Conservation (phyloP, 805 yeast genomes). For the Pichia ethanolica region DNA sequence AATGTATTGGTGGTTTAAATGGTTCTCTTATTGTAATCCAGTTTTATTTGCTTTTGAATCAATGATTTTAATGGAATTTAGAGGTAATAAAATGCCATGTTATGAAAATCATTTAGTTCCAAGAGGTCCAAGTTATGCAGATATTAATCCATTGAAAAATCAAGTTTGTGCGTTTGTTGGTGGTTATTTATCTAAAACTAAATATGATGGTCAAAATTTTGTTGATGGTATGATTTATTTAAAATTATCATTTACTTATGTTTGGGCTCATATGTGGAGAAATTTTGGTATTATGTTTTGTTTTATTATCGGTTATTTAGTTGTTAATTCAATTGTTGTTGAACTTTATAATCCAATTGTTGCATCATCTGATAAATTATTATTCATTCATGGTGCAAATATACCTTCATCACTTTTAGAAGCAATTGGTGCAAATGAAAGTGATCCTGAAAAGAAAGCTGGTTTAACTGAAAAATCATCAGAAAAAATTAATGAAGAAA, state of each 20-base stretch:
- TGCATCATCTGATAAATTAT: constrained; percentile 28
- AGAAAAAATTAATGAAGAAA: background rate
- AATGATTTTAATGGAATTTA: constrained; percentile 53
- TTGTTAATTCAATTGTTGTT: constrained; percentile 21
- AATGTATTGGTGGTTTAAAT: constrained; percentile 58
- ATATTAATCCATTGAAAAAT: constrained; percentile 27
- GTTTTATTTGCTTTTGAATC: constrained; percentile 44
- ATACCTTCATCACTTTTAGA: constrained; percentile 21
- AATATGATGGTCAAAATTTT: constrained; percentile 20
- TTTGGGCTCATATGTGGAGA: constrained; percentile 65
- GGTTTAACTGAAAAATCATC: background rate
- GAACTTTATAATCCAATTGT: constrained; percentile 26
- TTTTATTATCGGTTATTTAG: constrained; percentile 35
- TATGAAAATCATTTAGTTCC: constrained; percentile 38
- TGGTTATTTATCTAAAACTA: constrained; percentile 26
- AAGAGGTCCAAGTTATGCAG: constrained; percentile 44
- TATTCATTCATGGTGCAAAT: constrained; percentile 24
- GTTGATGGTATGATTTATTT: constrained; percentile 50
- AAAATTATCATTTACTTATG: constrained; percentile 39
- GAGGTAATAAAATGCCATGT: constrained; percentile 46
- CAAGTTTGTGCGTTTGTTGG: constrained; percentile 50
- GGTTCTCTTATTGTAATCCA: constrained; percentile 46
- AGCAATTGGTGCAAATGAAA: constrained; percentile 1
- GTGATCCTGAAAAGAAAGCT: background rate
- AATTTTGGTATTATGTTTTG: constrained; percentile 52